Conservation (phyloP, 148 eudicot genomes). For the Nepenthes gracilis region DNA sequence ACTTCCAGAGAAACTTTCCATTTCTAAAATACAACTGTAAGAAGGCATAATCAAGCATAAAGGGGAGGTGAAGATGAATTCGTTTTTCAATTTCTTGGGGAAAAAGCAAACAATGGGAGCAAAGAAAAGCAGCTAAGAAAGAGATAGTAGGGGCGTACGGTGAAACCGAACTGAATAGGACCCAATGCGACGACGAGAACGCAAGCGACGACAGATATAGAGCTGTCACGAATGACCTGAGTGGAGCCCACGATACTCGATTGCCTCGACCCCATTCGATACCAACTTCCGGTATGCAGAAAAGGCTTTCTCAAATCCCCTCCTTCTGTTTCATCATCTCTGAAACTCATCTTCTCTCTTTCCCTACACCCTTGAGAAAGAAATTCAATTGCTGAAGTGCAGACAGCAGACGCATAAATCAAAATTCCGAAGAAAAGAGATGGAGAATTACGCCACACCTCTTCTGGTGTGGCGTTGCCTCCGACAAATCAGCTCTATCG, state of each 20-base stretch:
- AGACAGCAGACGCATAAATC: background rate
- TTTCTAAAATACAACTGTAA: too few species aligned
- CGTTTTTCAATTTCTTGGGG: background rate
- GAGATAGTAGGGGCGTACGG: conserved; percentile 24
- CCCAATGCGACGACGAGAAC: conserved; percentile 91
- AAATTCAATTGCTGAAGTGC: conserved; percentile 14
- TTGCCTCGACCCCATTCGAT: conserved; percentile 85
- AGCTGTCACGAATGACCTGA: conserved; percentile 60
- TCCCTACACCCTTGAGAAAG: background rate
- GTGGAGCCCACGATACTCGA: conserved; percentile 66
- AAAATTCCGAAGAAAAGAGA: too few species aligned
- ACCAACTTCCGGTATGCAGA: conserved; percentile 95
- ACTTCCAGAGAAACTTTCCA: too few species aligned
- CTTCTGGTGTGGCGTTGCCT: too few species aligned
- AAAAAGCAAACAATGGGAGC: background rate
- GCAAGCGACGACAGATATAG: conserved; percentile 81
- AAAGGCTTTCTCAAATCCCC: conserved; percentile 80
- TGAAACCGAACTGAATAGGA: conserved; percentile 93
- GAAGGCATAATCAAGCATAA: too few species aligned
- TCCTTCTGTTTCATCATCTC: conserved; percentile 26
- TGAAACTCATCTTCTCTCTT: background rate
- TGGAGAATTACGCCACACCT: too few species aligned
- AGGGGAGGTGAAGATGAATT: too few species aligned
- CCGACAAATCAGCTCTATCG: too few species aligned
- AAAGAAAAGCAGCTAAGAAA: background rate